Evolutionary conservation across 2,329 filamentous ascomycete species (phyloP).

Genomic region (Knufia petricola): DNA sequence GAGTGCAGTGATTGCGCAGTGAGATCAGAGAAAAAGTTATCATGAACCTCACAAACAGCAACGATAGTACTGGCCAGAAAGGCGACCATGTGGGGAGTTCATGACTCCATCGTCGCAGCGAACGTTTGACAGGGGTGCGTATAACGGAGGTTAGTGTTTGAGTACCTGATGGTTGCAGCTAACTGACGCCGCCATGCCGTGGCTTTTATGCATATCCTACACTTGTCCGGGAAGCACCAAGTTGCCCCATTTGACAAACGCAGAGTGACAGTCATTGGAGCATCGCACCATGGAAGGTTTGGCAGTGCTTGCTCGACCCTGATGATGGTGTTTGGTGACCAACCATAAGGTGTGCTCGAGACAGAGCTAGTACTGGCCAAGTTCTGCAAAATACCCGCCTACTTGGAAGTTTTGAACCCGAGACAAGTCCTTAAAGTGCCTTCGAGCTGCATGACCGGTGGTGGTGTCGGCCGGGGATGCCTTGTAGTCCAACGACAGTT

Average conservation of each 20-base stretch:
- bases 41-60: not conserved
- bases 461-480: not conserved
- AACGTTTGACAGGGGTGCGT: too few species aligned
- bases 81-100: not conserved
- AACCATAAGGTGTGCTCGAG: not conserved
- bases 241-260: not conserved
- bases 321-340: too few species aligned
- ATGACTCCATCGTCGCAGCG: not conserved
- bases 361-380: not conserved
- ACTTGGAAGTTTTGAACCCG: not conserved
- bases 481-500: not conserved
- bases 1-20: not conserved
- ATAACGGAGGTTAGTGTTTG: too few species aligned
- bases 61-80: not conserved
- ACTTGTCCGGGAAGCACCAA: too few species aligned
- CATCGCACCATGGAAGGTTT: not conserved
- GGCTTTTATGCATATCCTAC: not conserved
- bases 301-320: not conserved
- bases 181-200: not conserved
- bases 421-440: conserved; percentile 1
- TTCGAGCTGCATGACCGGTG: not conserved
- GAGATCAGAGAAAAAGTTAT: not conserved
- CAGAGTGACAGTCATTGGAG: not conserved
- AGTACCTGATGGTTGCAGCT: too few species aligned
- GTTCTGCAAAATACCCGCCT: not conserved